These are phyloP conservation scores for Monilinia polystroma DNA, from an alignment of 2,329 filamentous ascomycete genomes.

Conservation along the genomic window DNA sequence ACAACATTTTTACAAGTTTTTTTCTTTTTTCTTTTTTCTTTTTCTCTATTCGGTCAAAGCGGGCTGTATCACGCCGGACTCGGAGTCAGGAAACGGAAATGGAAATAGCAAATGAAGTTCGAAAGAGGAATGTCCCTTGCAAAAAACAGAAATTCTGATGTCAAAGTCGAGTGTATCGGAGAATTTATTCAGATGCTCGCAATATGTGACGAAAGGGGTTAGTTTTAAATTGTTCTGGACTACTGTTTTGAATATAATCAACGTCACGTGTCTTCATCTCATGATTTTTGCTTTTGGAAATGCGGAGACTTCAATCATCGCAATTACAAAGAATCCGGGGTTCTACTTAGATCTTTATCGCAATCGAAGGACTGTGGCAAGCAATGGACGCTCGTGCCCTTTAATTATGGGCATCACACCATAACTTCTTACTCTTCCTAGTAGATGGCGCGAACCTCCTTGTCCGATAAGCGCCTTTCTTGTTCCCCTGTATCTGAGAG, in stretches of 20 bases:
- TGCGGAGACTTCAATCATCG: background rate
- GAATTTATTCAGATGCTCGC: background rate
- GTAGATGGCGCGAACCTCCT: background rate
- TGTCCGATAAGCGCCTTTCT: background rate
- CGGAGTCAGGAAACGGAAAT: background rate
- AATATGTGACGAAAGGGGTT: slow-evolving; percentile 8
- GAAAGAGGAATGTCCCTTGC: background rate
- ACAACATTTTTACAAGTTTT: background rate
- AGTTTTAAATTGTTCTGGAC: background rate
- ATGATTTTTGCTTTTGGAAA: slow-evolving; percentile 15
- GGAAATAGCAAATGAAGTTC: background rate
- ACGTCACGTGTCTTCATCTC: background rate
- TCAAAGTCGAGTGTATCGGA: background rate
- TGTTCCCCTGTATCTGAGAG: background rate
- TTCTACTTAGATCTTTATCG: background rate
- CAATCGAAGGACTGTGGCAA: background rate
- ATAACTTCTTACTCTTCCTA: background rate
- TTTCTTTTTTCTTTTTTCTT: too few relatives aligned
- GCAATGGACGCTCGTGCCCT: background rate
- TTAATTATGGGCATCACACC: background rate
- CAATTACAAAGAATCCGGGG: background rate
- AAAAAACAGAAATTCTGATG: background rate
- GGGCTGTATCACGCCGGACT: background rate
- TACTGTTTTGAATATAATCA: background rate
- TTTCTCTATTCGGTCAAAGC: background rate